phyloP scores from a whole-genome alignment of 352 stramenopile genomes.

The Phytophthora sp. region DNA sequence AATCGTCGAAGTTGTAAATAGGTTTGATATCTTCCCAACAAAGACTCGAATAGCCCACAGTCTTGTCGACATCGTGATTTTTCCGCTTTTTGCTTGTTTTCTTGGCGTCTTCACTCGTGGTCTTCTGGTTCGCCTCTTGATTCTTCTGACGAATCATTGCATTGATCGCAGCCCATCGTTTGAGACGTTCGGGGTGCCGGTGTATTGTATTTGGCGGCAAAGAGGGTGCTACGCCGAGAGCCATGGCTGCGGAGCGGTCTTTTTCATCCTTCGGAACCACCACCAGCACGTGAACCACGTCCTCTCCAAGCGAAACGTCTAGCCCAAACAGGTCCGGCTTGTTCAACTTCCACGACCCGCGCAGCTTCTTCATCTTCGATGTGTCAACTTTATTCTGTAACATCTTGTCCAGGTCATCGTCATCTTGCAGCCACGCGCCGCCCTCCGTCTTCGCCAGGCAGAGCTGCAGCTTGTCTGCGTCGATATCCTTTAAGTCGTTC shows the following conservation, averaged over 20 bases:
- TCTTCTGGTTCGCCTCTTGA: conserved; percentile 18
- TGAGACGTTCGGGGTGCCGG: conserved; percentile 26
- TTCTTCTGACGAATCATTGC: conserved; percentile 26
- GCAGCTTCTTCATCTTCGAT: too few species aligned
- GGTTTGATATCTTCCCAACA: conserved; percentile 28
- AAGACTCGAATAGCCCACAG: conserved; percentile 19
- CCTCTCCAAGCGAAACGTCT: too few species aligned
- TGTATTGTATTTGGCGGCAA: conserved; percentile 19
- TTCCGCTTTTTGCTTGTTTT: conserved; percentile 18
- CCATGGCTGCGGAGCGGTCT: too few species aligned
- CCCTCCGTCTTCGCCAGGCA: too few species aligned
- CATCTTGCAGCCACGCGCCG: too few species aligned
- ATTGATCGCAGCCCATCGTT: conserved; percentile 23
- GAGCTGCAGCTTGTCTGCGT: too few species aligned
- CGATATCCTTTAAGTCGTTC: too few species aligned
- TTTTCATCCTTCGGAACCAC: not conserved
- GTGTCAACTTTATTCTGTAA: too few species aligned
- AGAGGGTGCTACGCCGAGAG: not conserved
- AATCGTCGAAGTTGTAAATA: conserved; percentile 22
- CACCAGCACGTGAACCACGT: not conserved
- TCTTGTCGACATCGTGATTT: conserved; percentile 16
- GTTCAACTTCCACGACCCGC: too few species aligned
- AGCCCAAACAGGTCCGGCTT: too few species aligned
- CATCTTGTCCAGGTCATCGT: too few species aligned
- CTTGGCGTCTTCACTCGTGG: conserved; percentile 19